Evolutionary conservation across 768 basidiomycete species (phyloP).

Genomic region (Russula abietina): DNA sequence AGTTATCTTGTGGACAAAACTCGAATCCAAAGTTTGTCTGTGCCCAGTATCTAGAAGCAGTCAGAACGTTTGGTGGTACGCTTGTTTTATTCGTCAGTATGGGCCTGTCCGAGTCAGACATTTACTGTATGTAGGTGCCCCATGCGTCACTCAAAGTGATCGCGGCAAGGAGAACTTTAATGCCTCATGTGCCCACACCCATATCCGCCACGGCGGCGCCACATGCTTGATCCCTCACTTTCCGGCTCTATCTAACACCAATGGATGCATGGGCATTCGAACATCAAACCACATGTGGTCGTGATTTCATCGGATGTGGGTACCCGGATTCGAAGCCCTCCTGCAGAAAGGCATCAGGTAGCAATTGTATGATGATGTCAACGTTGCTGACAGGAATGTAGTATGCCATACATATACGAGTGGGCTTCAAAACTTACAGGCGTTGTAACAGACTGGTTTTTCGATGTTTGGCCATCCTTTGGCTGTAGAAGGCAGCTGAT

Average conservation of each 20-base stretch:
- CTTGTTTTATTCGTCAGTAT: neutral
- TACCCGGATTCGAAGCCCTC: too few relatives aligned
- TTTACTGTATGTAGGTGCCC: too few relatives aligned
- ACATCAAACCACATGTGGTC: neutral
- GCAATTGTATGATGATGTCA: too few relatives aligned
- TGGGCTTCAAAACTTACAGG: too few relatives aligned
- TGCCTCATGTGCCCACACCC: neutral
- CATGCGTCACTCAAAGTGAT: too few relatives aligned
- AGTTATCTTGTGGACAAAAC: neutral
- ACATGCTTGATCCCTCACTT: neutral
- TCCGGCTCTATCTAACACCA: neutral
- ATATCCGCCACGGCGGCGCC: too few relatives aligned
- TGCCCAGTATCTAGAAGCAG: neutral
- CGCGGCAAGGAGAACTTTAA: neutral
- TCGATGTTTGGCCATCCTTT: conserved; percentile 1
- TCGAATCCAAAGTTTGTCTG: neutral
- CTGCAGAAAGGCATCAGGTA: too few relatives aligned
- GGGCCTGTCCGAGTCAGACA: too few relatives aligned
- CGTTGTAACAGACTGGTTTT: neutral
- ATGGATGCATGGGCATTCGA: neutral
- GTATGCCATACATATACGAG: too few relatives aligned
- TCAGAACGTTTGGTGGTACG: neutral
- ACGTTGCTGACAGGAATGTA: neutral
- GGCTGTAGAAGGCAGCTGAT: neutral
- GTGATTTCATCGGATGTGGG: neutral